phyloP scores from a whole-genome alignment of 2,329 filamentous ascomycete genomes.

The Ceratocystis smalleyi region DNA sequence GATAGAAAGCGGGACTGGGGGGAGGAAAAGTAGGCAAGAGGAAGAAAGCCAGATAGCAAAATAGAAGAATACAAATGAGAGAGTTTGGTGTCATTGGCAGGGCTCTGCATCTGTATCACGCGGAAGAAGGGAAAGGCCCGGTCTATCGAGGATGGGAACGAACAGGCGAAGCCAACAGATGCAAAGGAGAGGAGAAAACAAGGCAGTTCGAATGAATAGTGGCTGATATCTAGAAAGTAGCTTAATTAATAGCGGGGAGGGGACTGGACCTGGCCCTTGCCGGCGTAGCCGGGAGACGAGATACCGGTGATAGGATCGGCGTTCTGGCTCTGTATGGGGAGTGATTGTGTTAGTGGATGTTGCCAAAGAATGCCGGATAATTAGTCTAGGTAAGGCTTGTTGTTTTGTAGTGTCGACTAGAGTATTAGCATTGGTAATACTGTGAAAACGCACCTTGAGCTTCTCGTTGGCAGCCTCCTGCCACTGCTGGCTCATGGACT shows the following conservation, averaged over 20 bases:
- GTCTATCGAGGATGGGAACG: slow-evolving; percentile 27
- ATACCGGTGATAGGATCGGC: slow-evolving; percentile 77
- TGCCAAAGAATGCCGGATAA: no score
- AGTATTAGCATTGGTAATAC: background rate
- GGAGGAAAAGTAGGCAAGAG: background rate
- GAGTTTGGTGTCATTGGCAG: background rate
- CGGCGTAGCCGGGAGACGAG: slow-evolving; percentile 61
- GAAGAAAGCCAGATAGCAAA: background rate
- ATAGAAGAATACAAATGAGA: background rate
- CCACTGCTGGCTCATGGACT: slow-evolving; percentile 93
- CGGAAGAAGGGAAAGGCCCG: background rate
- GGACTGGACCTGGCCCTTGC: slow-evolving; percentile 65
- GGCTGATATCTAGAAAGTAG: slow-evolving; percentile 13
- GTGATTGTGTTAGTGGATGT: slow-evolving; percentile 15
- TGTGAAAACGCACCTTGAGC: slow-evolving; percentile 53
- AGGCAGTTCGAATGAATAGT: slow-evolving; percentile 14
- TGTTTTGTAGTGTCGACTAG: no score
- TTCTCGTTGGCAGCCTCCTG: slow-evolving; percentile 92
- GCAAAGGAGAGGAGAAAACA: slow-evolving; percentile 20
- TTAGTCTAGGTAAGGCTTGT: no score
- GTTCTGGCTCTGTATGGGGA: slow-evolving; percentile 50
- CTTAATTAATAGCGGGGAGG: slow-evolving; percentile 34
- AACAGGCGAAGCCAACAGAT: background rate
- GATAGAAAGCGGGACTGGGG: background rate
- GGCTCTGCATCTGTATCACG: slow-evolving; percentile 9